Base-by-base conservation (phyloP, 2,329 filamentous ascomycete species). In the Aspergillus pseudoviridinutans region DNA sequence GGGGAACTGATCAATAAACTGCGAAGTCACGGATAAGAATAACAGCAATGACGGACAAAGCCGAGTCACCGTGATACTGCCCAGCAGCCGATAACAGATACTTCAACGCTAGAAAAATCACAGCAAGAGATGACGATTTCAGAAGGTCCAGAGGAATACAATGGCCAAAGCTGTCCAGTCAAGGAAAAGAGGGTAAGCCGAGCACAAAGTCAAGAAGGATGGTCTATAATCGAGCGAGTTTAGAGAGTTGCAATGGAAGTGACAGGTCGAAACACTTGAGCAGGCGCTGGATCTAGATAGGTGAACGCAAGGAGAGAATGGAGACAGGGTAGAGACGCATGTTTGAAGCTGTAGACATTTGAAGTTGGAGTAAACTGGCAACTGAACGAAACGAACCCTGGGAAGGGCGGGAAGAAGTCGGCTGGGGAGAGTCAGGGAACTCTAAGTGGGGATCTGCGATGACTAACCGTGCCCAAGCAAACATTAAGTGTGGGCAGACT, bases 51-150 rank as follows among this genome's bases (percentile, higher is more conserved):
- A 53, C 57, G 35, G 61, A 53, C 49, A 61, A 51, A 54, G 59
- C 52, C 61, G 63, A 58, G 55, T n/a, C 49, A 58, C 64, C 63
- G 64, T 59, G 64, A 65, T 62, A 67, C 67, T 70, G 69, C 63
- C 66, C 68, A 72, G 68, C 68, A 72, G 70, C 66, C 68, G 63
- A 63, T 64, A 68, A 64, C 63, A 65, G 57, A 65, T 56, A 60
- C 57, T 60, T 59, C 58, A 67, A 70, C 62, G 65, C 63, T 63
- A 61, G 56, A 51, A 50, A 60, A 50, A 28, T 1, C 28, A 51
- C 25, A 61, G 60, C 29, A 50, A 55, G 58, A 46, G 56, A 55
- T 50, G 52, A 53, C 53, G 55, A 49, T 53, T 56, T 29, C 53
- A 56, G 51, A 52, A 49, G 14, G 41, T 24, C 20, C 29, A 54